phyloP scores from a whole-genome alignment of 2,329 filamentous ascomycete genomes.

The Aureobasidium sp. region DNA sequence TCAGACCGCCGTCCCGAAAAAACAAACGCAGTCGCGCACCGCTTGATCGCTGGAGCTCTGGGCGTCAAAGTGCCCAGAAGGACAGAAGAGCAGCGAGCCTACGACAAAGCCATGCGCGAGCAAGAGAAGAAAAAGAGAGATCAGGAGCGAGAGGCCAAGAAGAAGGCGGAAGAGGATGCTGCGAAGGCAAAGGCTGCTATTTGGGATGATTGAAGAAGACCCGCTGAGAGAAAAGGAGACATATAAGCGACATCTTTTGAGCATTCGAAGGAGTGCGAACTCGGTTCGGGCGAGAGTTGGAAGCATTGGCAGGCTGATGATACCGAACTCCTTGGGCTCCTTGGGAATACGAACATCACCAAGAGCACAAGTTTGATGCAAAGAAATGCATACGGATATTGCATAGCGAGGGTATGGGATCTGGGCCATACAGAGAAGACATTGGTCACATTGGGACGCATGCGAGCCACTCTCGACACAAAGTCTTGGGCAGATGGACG shows the following conservation, averaged over 20 bases:
- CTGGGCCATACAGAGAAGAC: neutral
- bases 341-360: neutral
- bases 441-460: neutral
- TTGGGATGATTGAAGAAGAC: conserved; percentile 59
- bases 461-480: neutral
- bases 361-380: neutral
- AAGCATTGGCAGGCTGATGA: neutral
- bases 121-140: conserved; percentile 75
- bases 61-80: conserved; percentile 73
- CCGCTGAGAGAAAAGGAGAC: neutral
- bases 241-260: too few species aligned
- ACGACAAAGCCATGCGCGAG: conserved; percentile 73
- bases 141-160: conserved; percentile 61
- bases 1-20: conserved; percentile 64
- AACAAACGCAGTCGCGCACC: conserved; percentile 81
- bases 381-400: neutral
- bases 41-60: conserved; percentile 83
- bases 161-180: conserved; percentile 53
- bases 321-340: neutral
- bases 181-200: conserved; percentile 75
- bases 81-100: conserved; percentile 83
- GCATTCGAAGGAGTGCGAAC: too few species aligned
- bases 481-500: neutral
- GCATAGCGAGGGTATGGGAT: neutral
- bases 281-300: neutral